A percentile compares a stretch with the other conserved stretches of the same genome.
Evolutionary conservation across 2,329 filamentous ascomycete genomes (phyloP).

Genomic region (Chaetomiaceae sp.): DNA sequence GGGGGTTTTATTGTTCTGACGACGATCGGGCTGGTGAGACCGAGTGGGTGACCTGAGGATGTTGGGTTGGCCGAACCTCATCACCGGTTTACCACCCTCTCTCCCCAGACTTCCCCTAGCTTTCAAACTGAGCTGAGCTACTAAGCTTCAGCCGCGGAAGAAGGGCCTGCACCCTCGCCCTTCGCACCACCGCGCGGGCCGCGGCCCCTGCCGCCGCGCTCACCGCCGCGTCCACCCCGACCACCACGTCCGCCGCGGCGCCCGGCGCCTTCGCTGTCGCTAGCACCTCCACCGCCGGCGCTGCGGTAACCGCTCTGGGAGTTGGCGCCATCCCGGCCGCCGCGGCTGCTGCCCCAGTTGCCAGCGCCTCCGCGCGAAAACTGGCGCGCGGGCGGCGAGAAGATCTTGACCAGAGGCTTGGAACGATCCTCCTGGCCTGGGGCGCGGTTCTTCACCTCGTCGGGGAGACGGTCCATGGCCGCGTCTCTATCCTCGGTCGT

Average conservation of each 20-base stretch:
- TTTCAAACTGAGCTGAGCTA: no score
- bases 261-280: conserved; percentile 56
- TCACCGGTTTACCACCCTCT: no score
- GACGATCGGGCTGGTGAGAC: no score
- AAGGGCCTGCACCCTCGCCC: conserved; percentile 47
- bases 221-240: conserved; percentile 50
- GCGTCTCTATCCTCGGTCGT: conserved; percentile 73
- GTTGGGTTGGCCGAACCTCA: no score
- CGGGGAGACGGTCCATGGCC: conserved; percentile 68
- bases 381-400: conserved; percentile 60
- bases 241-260: conserved; percentile 52
- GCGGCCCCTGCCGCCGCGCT: conserved; percentile 54
- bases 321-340: conserved; percentile 50
- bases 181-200: conserved; percentile 55
- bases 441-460: conserved; percentile 69
- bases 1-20: no score
- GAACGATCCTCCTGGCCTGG: conserved; percentile 61
- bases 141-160: conserved; percentile 8
- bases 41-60: no score
- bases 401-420: conserved; percentile 78
- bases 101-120: neutral
- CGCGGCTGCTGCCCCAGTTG: conserved; percentile 61
- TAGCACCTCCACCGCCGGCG: conserved; percentile 74
- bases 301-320: conserved; percentile 75
- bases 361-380: conserved; percentile 61